Conservation (phyloP, 495 filamentous ascomycete genomes). For the Penicillium crystallinum region DNA sequence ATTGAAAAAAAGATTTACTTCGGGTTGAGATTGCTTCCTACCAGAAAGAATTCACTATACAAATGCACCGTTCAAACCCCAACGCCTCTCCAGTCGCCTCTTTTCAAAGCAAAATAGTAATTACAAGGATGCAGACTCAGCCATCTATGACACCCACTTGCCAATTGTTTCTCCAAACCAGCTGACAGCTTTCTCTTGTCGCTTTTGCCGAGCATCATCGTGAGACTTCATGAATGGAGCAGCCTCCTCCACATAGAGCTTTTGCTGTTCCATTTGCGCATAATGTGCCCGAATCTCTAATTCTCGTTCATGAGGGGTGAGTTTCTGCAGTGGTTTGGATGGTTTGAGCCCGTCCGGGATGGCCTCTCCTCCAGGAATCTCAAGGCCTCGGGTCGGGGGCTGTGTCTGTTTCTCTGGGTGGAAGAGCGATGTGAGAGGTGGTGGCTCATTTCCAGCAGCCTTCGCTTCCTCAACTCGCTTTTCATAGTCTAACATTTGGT, state of each 20-base stretch:
- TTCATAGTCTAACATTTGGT: conserved; percentile 77
- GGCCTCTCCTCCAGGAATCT: conserved; percentile 32
- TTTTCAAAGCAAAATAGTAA: conserved; percentile 3
- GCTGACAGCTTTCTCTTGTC: conserved; percentile 54
- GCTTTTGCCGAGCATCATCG: conserved; percentile 49
- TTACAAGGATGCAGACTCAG: not conserved
- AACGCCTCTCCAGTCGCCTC: conserved; percentile 4
- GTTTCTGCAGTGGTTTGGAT: conserved; percentile 50
- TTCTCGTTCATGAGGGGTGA: conserved; percentile 58
- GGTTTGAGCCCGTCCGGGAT: conserved; percentile 39
- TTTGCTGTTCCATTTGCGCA: conserved; percentile 54
- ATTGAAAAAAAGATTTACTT: not conserved
- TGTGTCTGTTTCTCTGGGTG: conserved; percentile 25
- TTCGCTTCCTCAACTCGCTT: conserved; percentile 59
- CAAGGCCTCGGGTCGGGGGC: conserved; percentile 15
- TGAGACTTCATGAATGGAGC: conserved; percentile 52
- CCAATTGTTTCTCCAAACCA: conserved; percentile 50
- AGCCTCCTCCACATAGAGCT: conserved; percentile 49
- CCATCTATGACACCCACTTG: conserved; percentile 36
- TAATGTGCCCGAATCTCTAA: conserved; percentile 61
- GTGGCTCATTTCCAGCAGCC: conserved; percentile 47
- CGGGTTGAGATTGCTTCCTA: not conserved
- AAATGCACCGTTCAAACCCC: not conserved
- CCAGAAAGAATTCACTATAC: not conserved
- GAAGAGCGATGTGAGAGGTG: conserved; percentile 39